These are phyloP conservation scores for Citrullus colocynthis DNA, from an alignment of 306 rosid species.

Conservation along the genomic window DNA sequence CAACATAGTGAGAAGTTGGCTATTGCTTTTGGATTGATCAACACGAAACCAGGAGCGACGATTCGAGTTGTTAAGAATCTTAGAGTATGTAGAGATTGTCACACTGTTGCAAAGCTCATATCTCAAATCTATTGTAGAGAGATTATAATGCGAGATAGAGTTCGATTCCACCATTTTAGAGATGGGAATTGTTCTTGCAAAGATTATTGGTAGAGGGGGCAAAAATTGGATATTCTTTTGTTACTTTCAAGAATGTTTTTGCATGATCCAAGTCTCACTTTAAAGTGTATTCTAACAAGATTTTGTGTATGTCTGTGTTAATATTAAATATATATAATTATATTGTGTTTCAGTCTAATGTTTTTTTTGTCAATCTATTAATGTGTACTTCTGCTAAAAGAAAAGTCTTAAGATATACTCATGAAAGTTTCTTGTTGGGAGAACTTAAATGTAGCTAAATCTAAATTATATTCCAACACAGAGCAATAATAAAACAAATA, in stretches of 20 bases:
- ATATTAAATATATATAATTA: neutral
- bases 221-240: neutral
- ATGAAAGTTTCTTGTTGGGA: neutral
- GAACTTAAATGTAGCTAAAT: neutral
- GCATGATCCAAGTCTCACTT: neutral
- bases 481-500: neutral
- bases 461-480: neutral
- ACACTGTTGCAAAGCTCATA: neutral
- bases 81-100: constrained; percentile 12
- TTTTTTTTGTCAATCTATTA: neutral
- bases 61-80: constrained; percentile 10
- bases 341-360: neutral
- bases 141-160: constrained; percentile 13
- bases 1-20: constrained; percentile 20
- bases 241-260: neutral
- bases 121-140: constrained; percentile 12
- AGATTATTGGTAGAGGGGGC: constrained; percentile 16
- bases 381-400: neutral
- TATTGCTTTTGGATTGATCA: constrained; percentile 11
- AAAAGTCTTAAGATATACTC: neutral
- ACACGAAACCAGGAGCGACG: constrained; percentile 1
- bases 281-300: neutral
- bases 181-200: constrained; percentile 16
- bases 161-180: constrained; percentile 14
- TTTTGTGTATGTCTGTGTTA: neutral